These are phyloP conservation scores for Prillingera fragicola DNA, from an alignment of 1,284 basidiomycete species.

Conservation along the genomic window DNA sequence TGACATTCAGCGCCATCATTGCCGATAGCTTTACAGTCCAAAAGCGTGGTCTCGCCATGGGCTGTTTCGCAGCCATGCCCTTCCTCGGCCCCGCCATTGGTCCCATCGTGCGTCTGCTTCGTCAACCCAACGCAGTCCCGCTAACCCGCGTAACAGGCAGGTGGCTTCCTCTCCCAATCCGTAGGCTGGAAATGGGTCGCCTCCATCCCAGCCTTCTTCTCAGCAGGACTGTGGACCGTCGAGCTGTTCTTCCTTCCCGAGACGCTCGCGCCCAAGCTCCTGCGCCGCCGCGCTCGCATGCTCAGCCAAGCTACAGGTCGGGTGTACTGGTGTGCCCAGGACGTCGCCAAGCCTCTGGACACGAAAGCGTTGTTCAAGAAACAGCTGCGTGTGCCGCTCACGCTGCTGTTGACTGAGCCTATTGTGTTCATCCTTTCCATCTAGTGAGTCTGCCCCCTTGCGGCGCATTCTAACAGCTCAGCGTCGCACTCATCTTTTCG, in stretches of 20 bases:
- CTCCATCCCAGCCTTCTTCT: conserved; percentile 58
- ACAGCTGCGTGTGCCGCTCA: conserved; percentile 46
- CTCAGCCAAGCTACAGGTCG: conserved; percentile 45
- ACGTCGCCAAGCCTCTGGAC: conserved; percentile 36
- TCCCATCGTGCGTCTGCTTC: no score
- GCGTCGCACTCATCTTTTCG: conserved; percentile 45
- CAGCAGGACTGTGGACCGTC: conserved; percentile 35
- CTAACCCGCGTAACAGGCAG: no score
- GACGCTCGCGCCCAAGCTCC: conserved; percentile 48
- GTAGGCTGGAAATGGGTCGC: conserved; percentile 54
- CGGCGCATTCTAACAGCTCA: no score
- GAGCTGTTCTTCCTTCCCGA: conserved; percentile 43
- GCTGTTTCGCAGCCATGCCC: conserved; percentile 42
- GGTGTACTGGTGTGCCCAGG: conserved; percentile 43
- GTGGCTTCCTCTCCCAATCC: conserved; percentile 40
- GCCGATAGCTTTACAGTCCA: conserved; percentile 47
- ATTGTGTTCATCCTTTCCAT: conserved; percentile 49
- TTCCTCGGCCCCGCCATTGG: conserved; percentile 41
- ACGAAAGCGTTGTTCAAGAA: conserved; percentile 34
- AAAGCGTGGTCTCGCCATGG: conserved; percentile 47
- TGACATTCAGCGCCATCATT: conserved; percentile 49
- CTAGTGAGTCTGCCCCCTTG: conserved; percentile 47
- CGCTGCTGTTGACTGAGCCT: conserved; percentile 45
- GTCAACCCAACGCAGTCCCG: no score
- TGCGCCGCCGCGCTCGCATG: conserved; percentile 38